Evolutionary conservation across 2,329 filamentous ascomycete species (phyloP).

Genomic region (Hyphodiscus sp.): DNA sequence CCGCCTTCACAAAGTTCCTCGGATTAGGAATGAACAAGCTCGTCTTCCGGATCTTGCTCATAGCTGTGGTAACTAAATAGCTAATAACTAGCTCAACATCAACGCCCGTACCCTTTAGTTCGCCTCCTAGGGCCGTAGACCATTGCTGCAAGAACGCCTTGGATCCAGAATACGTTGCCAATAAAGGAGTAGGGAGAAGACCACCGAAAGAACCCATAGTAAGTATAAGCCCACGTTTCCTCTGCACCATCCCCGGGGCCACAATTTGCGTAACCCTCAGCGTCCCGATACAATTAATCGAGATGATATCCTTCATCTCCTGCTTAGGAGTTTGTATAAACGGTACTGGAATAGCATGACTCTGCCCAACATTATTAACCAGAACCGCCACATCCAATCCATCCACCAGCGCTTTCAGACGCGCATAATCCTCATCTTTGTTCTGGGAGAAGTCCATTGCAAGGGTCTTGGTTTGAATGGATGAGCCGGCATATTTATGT

Average conservation of each 20-base stretch:
- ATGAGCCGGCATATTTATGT: slow-evolving; percentile 53
- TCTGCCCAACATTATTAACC: slow-evolving; percentile 95
- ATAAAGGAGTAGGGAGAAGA: slow-evolving; percentile 80
- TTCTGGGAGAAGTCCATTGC: slow-evolving; percentile 90
- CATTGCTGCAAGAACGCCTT: slow-evolving; percentile 98
- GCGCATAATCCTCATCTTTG: slow-evolving; percentile 71
- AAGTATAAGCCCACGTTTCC: slow-evolving; percentile 81
- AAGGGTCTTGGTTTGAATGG: slow-evolving; percentile 66
- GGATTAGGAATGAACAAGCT: slow-evolving; percentile 75
- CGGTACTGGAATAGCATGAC: slow-evolving; percentile 84
- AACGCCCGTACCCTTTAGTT: slow-evolving; percentile 74
- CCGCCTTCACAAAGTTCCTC: slow-evolving; percentile 71
- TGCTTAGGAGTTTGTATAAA: slow-evolving; percentile 73
- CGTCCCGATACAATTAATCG: slow-evolving; percentile 90
- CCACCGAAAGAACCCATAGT: slow-evolving; percentile 98
- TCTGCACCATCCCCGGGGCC: slow-evolving; percentile 74
- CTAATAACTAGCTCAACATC: slow-evolving; percentile 88
- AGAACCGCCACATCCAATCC: slow-evolving; percentile 79
- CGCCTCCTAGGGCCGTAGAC: slow-evolving; percentile 78
- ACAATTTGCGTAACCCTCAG: slow-evolving; percentile 82
- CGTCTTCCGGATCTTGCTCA: slow-evolving; percentile 88
- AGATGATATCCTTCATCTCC: slow-evolving; percentile 86
- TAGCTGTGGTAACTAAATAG: slow-evolving; percentile 90
- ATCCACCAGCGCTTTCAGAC: slow-evolving; percentile 60
- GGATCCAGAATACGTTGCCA: slow-evolving; percentile 94